These are phyloP conservation scores for Geotrichum histeridarum DNA, from an alignment of 1,139 yeast species.

Conservation along the genomic window DNA sequence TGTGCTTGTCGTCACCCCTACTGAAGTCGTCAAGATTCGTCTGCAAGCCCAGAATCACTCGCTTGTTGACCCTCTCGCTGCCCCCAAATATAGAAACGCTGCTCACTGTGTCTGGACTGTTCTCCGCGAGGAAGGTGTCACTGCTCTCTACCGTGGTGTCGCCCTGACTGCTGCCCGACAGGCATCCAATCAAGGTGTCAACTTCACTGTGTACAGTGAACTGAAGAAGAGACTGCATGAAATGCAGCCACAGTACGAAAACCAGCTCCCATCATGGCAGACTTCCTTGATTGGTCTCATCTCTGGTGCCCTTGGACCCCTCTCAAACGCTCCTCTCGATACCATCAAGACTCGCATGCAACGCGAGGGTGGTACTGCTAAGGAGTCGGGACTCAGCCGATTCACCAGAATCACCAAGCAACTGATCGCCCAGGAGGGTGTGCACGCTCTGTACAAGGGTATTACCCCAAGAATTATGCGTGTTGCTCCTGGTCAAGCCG, in stretches of 20 bases:
- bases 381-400: constrained; percentile 69
- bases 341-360: constrained; percentile 96
- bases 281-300: constrained; percentile 86
- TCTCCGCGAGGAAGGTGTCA: constrained; percentile 84
- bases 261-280: constrained; percentile 79
- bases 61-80: constrained; percentile 72
- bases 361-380: constrained; percentile 66
- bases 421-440: constrained; percentile 83
- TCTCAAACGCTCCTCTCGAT: constrained; percentile 95
- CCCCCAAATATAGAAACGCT: constrained; percentile 86
- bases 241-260: constrained; percentile 49
- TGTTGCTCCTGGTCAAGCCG: constrained; percentile 99
- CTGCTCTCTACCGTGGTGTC: constrained; percentile 89
- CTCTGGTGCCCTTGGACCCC: constrained; percentile 96
- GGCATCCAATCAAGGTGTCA: constrained; percentile 97
- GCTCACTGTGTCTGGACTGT: constrained; percentile 85
- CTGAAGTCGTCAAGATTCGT: constrained; percentile 94
- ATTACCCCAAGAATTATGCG: constrained; percentile 98
- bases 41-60: constrained; percentile 94
- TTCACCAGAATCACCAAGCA: constrained; percentile 76
- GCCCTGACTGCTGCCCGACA: constrained; percentile 95
- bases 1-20: constrained; percentile 88
- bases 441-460: constrained; percentile 86
- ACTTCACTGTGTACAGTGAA: constrained; percentile 90
- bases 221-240: constrained; percentile 66